Evolutionary conservation across 2,329 filamentous ascomycete species (phyloP).

Genomic region (Paradendryphiella salina): DNA sequence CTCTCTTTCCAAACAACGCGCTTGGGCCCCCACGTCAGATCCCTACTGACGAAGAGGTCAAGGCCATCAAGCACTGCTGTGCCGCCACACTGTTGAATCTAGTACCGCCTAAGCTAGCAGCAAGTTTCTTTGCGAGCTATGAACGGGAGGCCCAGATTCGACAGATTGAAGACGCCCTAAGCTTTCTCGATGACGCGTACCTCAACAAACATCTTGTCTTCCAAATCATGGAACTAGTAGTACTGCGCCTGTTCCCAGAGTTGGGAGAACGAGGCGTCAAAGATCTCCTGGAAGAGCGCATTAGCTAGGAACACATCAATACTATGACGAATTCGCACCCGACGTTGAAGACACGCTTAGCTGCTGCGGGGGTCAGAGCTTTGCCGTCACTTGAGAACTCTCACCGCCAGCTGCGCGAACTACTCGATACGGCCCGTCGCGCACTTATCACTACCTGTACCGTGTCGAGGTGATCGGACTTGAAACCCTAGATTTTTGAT

Average conservation of each 20-base stretch:
- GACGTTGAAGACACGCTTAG: not conserved
- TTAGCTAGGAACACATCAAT: constrained; percentile 45
- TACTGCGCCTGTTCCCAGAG: constrained; percentile 85
- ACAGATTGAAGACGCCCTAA: constrained; percentile 63
- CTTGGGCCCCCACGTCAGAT: constrained; percentile 66
- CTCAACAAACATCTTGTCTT: constrained; percentile 93
- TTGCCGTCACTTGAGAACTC: constrained; percentile 15
- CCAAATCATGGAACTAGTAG: constrained; percentile 74
- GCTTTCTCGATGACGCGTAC: constrained; percentile 78
- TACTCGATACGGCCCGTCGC: constrained; percentile 15
- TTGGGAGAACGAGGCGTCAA: constrained; percentile 70
- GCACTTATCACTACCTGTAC: constrained; percentile 10
- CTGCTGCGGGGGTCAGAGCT: constrained; percentile 16
- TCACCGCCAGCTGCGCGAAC: constrained; percentile 28
- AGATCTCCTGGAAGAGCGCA: constrained; percentile 74
- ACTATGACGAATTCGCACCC: not conserved
- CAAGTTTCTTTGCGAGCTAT: constrained; percentile 36
- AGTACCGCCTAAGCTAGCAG: constrained; percentile 52
- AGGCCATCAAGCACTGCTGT: constrained; percentile 67
- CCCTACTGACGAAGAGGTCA: constrained; percentile 62
- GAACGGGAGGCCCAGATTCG: constrained; percentile 62
- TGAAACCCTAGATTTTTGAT: constrained; percentile 7
- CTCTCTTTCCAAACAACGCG: constrained; percentile 84
- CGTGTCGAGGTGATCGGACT: not conserved
- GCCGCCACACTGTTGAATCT: constrained; percentile 60